Conservation (phyloP, 2,329 filamentous ascomycete species). For the Fonsecaea nubica region DNA sequence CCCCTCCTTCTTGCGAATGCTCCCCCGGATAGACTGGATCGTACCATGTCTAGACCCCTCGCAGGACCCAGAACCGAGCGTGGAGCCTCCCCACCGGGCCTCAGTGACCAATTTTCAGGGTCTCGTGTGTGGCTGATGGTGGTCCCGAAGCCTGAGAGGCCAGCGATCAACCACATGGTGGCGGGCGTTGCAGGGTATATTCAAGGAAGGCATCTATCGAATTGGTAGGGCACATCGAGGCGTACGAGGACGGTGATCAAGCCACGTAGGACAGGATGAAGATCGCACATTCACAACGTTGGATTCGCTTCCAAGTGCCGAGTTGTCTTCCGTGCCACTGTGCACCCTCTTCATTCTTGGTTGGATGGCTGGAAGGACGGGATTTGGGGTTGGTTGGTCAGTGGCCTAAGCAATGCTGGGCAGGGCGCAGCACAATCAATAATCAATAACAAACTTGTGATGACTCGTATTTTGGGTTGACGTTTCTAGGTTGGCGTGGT, state of each 20-base stretch:
- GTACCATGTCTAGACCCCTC: constrained; percentile 2
- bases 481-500: not conserved
- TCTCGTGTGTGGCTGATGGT: constrained; percentile 18
- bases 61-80: constrained; percentile 14
- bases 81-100: not conserved
- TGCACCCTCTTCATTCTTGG: not conserved
- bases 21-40: constrained; percentile 24
- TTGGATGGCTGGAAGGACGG: not conserved
- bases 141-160: constrained; percentile 4
- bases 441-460: not conserved
- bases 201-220: constrained; percentile 4
- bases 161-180: constrained; percentile 12
- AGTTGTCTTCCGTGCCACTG: not conserved
- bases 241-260: constrained; percentile 10
- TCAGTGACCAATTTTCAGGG: constrained; percentile 12
- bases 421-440: not conserved
- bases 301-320: constrained; percentile 1
- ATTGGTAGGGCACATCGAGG: constrained; percentile 3
- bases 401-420: not conserved
- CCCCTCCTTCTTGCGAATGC: constrained; percentile 19
- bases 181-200: constrained; percentile 11
- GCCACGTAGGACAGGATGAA: constrained; percentile 23
- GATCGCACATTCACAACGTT: constrained; percentile 10
- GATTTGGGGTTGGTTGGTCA: not conserved
- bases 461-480: constrained; percentile 1